Base-by-base conservation (phyloP, 2,329 filamentous ascomycete genomes). In the Penicillium sp. region DNA sequence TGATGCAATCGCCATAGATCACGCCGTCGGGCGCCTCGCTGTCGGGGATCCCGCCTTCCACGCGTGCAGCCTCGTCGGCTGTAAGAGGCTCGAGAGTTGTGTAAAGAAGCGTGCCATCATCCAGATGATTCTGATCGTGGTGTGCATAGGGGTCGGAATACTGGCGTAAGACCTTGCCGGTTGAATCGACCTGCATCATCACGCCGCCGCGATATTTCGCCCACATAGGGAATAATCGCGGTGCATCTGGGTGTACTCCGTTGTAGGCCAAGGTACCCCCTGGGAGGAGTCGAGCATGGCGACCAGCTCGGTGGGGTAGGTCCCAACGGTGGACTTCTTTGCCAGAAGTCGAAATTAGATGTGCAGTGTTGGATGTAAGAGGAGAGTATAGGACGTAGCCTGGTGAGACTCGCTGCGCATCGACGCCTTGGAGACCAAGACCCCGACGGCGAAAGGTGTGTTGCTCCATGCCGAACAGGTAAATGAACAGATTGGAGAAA, bases 201-300 rank as follows among this genome's bases (percentile, higher is more conserved):
- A 71, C 53, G 1, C 70, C 71, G 7, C 70, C 70, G 8, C 69
- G 54, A 41, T 74, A 73, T 39, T 74, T 74, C 27, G 68, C 62
- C 57, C 63, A 73, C 35, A 73, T 62, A 1, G 68, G 68, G 41
- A 72, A 74, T 4, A 64, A 57, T 5, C 51, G 52, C 4, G 68
- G 67, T 2, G 59, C 59, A 9, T 51, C 50, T 3, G 69, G 67
- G 33, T 67, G 68, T 2, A 69, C 62, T 7, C 62, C 65, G 47
- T 73, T 73, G 50, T 67, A 66, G 13, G 69, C 70, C 1, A 74
- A 59, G 38, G 68, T 69, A 3, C 71, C 69, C 28, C 72, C 67
- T 9, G 61, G 58, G 1, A 73, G 60, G 31, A 74, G 60, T n/a
- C 68, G 59, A 4, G 69, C 66, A 45, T 73, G 70, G 7, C 71